Evolutionary conservation across 1,284 basidiomycete genomes (phyloP).

Genomic region (Heliocybe sulcata): DNA sequence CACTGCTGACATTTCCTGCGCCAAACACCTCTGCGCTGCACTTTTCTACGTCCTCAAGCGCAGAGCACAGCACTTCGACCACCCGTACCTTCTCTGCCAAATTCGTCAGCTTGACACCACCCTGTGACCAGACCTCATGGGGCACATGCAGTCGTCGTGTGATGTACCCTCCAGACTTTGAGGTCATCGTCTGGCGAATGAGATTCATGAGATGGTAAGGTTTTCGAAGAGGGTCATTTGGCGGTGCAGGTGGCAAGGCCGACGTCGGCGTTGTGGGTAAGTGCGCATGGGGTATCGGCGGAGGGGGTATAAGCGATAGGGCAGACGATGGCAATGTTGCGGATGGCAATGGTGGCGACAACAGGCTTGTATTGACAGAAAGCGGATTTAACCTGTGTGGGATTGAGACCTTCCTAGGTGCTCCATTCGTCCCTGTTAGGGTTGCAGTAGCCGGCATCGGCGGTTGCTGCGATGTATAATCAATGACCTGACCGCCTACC

Average conservation of each 20-base stretch:
- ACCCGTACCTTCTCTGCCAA: conserved; percentile 83
- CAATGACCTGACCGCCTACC: background rate
- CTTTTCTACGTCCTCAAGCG: conserved; percentile 68
- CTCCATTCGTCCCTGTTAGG: conserved; percentile 15
- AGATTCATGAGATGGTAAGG: conserved; percentile 89
- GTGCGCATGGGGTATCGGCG: conserved; percentile 41
- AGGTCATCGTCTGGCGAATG: conserved; percentile 73
- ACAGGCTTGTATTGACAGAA: conserved; percentile 44
- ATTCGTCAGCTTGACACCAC: conserved; percentile 76
- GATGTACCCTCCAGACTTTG: conserved; percentile 81
- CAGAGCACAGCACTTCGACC: conserved; percentile 69
- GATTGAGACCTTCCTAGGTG: conserved; percentile 51
- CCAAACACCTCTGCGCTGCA: conserved; percentile 67
- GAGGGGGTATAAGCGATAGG: conserved; percentile 40
- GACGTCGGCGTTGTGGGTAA: conserved; percentile 70
- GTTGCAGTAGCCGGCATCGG: conserved; percentile 2
- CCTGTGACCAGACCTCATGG: conserved; percentile 85
- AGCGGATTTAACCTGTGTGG: conserved; percentile 50
- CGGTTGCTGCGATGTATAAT: conserved; percentile 5
- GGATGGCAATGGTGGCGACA: conserved; percentile 27
- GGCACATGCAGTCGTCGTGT: conserved; percentile 86
- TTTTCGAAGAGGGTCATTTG: conserved; percentile 68
- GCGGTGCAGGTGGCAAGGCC: conserved; percentile 62
- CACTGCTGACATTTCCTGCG: conserved; percentile 69
- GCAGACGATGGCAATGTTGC: conserved; percentile 9